Evolutionary conservation across 2,329 filamentous ascomycete genomes (phyloP).

Genomic region (Ceratocystis diversiconidia): DNA sequence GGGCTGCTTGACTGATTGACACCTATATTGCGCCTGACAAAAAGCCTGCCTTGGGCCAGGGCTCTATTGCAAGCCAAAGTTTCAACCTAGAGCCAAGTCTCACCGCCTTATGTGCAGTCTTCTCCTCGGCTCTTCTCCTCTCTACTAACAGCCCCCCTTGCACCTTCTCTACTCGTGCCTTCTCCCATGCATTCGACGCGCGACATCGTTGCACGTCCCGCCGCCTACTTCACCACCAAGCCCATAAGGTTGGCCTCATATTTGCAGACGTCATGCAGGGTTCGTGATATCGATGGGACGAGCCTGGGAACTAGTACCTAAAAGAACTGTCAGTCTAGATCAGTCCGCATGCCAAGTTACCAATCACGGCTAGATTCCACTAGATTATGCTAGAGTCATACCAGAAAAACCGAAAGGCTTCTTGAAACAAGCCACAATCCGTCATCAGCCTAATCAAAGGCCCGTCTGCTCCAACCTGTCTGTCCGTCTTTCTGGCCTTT

Average conservation of each 20-base stretch:
- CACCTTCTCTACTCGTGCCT: background rate
- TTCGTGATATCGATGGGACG: too few species aligned
- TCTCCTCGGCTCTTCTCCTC: background rate
- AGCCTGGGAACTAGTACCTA: background rate
- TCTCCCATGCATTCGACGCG: background rate
- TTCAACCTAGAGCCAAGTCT: background rate
- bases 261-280: too few species aligned
- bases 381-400: background rate
- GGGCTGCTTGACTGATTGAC: too few species aligned
- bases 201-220: background rate
- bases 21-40: background rate
- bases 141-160: background rate
- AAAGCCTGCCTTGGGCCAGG: background rate
- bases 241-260: too few species aligned
- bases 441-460: background rate
- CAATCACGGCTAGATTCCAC: background rate
- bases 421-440: conserved; percentile 8
- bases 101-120: background rate
- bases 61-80: background rate
- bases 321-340: background rate
- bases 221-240: too few species aligned
- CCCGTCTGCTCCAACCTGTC: background rate
- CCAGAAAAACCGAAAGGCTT: background rate
- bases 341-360: too few species aligned
- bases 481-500: background rate